Evolutionary conservation across 1,284 basidiomycete species (phyloP), one percentile per base, ranked within the genome.

Genomic region (Sanghuangporus weigelae): DNA sequence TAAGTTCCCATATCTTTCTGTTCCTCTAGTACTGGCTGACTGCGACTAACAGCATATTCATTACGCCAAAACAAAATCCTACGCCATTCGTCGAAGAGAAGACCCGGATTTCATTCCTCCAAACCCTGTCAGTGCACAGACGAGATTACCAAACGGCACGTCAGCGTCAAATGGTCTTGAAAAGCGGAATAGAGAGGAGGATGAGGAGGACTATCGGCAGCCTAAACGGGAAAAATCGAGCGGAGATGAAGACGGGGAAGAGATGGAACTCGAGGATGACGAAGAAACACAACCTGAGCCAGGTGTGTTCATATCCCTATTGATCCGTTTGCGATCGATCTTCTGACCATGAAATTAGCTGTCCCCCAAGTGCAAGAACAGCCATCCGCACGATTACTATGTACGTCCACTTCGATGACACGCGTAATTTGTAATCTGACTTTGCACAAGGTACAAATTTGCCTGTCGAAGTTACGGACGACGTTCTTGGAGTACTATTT

Each of bases 181-280:
- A 69, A 92, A 93, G 75, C 81, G 90, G 62, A 79, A 79, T 69
- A 78, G 89, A 73, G 90, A 90, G 57, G 88, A 87, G 59, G 86
- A 90, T 57, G 88, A 86, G 59, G 86, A 82, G 67, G 76, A 78
- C 19, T 83, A 83, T 48, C 81, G 84, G 46, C 77, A 77, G 36
- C 69, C 80, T 12, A 92, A 92, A 72, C 84, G 87, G 65, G 91
- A 91, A 72, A 90, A 84, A 69, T 77, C 80, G 46, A 84, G 87
- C 59, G 85, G 84, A 57, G 85, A 86, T 51, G 78, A 78, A 42
- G 89, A 86, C 66, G 70, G 66, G 26, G 90, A 90, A 71, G 93
- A 92, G 73, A 92, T 92, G 86, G 90, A 93, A 73, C 90, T 94
- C 70, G 89, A 92, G 65, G 87, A 92, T 54, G 87, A 92, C 57